Base-by-base conservation (phyloP, 2,329 filamentous ascomycete species). In the Cladobotryum protrusum region DNA sequence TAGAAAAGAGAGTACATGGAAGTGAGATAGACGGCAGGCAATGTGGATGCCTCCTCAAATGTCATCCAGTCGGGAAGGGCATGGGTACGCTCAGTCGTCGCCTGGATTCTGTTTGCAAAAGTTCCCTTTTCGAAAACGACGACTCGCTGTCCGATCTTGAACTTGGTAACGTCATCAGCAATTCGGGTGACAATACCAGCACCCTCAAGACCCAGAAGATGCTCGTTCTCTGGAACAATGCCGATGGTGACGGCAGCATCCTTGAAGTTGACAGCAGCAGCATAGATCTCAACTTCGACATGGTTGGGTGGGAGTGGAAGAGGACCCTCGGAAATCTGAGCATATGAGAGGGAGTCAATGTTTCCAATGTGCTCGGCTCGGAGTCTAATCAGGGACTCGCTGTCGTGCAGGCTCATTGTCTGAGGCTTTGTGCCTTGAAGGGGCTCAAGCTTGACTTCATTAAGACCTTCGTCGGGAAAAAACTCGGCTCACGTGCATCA, bases 31-130 rank as follows among this genome's bases (percentile, higher is more conserved):
- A n/a, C 29, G 32, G 65, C 52, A 0, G 66, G 66, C 8, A 70
- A 48, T 0, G 65, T 60, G 4, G 65, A 63, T 1, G 63, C 67
- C 3, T 59, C 55, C 14, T 59, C 60, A n/a, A 67, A 68, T 1
- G 48, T 49, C 58, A 71, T 60, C 20, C 13, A 15, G 14, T 45
- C 32, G 14, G 43, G 43, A 8, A 45, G 24, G 9, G 11, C 13
- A 19, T 33, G 32, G 3, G 33, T 29, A 35, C 43, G 43, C 7
- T 45, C 43, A 33, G 24, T n/a, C 9, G 17, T 13, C 17, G 29
- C 13, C 24, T 35, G 32, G 14, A 33, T 35, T 15, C 43, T 12
- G 17, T 45, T 45, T 19, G 29, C 43, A 34, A 34, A 45, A 14
- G 13, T n/a, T 13, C 24, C 43, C 15, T 35, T 45, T 7, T 33